Evolutionary conservation across 176 grass and related monocot genomes (phyloP).

Genomic region (Calamus simplicifolius): DNA sequence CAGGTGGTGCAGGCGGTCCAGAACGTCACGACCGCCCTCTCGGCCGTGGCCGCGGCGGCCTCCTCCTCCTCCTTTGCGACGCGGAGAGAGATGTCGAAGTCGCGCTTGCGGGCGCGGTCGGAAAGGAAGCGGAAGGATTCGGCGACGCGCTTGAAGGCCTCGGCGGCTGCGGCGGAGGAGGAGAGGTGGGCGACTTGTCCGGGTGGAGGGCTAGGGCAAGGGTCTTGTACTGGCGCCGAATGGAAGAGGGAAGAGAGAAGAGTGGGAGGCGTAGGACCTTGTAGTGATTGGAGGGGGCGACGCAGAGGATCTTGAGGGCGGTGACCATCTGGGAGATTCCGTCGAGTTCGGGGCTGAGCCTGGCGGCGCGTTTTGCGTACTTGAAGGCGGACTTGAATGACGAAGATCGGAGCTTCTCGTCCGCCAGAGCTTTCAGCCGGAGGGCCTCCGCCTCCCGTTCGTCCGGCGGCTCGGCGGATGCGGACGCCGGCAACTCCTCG

Average conservation of each 20-base stretch:
- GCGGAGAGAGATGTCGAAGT: constrained; percentile 8
- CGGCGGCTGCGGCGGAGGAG: not conserved
- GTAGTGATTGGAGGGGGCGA: constrained; percentile 38
- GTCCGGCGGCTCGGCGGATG: not conserved
- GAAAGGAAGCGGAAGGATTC: constrained; percentile 54
- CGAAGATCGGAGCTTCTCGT: constrained; percentile 35
- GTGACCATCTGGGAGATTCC: constrained; percentile 28
- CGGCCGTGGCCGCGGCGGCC: too few relatives aligned
- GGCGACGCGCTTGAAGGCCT: constrained; percentile 49
- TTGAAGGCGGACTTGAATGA: constrained; percentile 44
- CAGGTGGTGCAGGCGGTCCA: constrained; percentile 83
- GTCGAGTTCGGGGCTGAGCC: constrained; percentile 26
- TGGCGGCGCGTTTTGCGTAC: constrained; percentile 56
- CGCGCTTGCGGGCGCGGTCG: constrained; percentile 18
- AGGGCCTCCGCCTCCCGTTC: constrained; percentile 9
- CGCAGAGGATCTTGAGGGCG: constrained; percentile 52
- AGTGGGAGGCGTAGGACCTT: constrained; percentile 37
- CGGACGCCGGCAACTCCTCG: not conserved
- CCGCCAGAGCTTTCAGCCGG: constrained; percentile 38
- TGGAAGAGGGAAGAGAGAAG: constrained; percentile 2
- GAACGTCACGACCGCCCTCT: constrained; percentile 30
- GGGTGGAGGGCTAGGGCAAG: constrained; percentile 48
- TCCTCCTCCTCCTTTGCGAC: not conserved
- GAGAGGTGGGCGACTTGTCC: constrained; percentile 3
- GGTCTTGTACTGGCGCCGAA: constrained; percentile 67